Percentiles rank a stretch among this genome's conserved stretches.
Evolutionary conservation across 2,329 filamentous ascomycete genomes (phyloP).

Genomic region (Cladosporium oxysporum): DNA sequence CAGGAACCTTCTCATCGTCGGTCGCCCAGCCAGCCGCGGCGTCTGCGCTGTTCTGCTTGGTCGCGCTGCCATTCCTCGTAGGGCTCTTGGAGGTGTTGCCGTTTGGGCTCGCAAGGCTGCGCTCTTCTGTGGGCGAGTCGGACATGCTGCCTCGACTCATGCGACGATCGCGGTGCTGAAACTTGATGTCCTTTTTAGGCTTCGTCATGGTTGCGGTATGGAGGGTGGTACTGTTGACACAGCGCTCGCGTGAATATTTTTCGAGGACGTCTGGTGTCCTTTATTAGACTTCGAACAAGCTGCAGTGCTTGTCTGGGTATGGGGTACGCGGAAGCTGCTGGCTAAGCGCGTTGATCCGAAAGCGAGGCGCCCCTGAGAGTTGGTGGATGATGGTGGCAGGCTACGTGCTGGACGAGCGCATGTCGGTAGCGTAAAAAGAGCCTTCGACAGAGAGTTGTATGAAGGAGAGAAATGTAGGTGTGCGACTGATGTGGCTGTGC

Average conservation of each 20-base stretch:
- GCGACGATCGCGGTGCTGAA: slow-evolving; percentile 59
- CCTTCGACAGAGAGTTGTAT: background rate
- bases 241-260: background rate
- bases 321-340: slow-evolving; percentile 18
- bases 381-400: background rate
- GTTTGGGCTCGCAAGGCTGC: slow-evolving; percentile 40
- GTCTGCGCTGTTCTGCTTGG: slow-evolving; percentile 29
- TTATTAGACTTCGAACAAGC: background rate
- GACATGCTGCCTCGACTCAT: slow-evolving; percentile 68
- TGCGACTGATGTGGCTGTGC: background rate
- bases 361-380: background rate
- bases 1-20: slow-evolving; percentile 36
- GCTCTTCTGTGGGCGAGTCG: slow-evolving; percentile 33
- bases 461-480: background rate
- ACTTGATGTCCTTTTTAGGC: slow-evolving; percentile 62
- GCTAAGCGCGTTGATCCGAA: slow-evolving; percentile 15
- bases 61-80: slow-evolving; percentile 44
- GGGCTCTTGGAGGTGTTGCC: slow-evolving; percentile 50
- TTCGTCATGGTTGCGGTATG: slow-evolving; percentile 47
- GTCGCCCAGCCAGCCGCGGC: slow-evolving; percentile 38
- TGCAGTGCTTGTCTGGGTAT: slow-evolving; percentile 3
- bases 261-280: background rate
- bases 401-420: slow-evolving; percentile 2
- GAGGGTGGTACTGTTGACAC: background rate
- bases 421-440: background rate